phyloP scores from a whole-genome alignment of 2,329 filamentous ascomycete genomes.

The Dryadomyces sulphureus region DNA sequence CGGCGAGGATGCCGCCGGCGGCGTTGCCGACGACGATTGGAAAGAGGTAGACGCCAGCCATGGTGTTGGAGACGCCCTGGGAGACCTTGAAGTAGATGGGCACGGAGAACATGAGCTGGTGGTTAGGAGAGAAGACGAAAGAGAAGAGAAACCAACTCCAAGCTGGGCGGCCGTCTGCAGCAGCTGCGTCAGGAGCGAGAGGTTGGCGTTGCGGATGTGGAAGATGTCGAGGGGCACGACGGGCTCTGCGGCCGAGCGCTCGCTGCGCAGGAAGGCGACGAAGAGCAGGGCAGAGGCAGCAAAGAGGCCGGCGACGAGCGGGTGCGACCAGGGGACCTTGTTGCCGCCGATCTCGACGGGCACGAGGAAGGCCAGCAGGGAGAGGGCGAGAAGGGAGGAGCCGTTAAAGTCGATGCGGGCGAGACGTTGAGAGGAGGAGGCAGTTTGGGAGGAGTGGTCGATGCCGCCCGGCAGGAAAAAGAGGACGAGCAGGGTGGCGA shows the following conservation, averaged over 20 bases:
- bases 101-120: slow-evolving; percentile 45
- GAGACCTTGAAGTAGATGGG: slow-evolving; percentile 59
- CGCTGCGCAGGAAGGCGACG: slow-evolving; percentile 17
- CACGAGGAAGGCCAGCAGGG: slow-evolving; percentile 22
- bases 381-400: slow-evolving; percentile 25
- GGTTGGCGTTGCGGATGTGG: slow-evolving; percentile 32
- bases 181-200: slow-evolving; percentile 34
- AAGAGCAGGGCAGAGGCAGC: slow-evolving; percentile 15
- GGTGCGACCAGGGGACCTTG: slow-evolving; percentile 23
- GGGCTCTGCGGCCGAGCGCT: slow-evolving; percentile 33
- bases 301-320: slow-evolving; percentile 19
- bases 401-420: slow-evolving; percentile 45
- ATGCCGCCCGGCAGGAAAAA: slow-evolving; percentile 20
- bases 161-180: slow-evolving; percentile 44
- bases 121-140: neutral
- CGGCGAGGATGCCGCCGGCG: slow-evolving; percentile 44
- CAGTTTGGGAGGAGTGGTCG: neutral
- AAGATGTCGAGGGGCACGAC: slow-evolving; percentile 44
- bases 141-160: slow-evolving; percentile 24
- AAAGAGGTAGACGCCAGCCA: slow-evolving; percentile 45
- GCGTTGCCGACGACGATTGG: slow-evolving; percentile 56
- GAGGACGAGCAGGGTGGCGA: slow-evolving; percentile 27
- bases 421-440: slow-evolving; percentile 18
- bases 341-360: slow-evolving; percentile 25
- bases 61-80: slow-evolving; percentile 37